These are phyloP conservation scores for Pythium volutum DNA, from an alignment of 352 stramenopile species.

Conservation along the genomic window DNA sequence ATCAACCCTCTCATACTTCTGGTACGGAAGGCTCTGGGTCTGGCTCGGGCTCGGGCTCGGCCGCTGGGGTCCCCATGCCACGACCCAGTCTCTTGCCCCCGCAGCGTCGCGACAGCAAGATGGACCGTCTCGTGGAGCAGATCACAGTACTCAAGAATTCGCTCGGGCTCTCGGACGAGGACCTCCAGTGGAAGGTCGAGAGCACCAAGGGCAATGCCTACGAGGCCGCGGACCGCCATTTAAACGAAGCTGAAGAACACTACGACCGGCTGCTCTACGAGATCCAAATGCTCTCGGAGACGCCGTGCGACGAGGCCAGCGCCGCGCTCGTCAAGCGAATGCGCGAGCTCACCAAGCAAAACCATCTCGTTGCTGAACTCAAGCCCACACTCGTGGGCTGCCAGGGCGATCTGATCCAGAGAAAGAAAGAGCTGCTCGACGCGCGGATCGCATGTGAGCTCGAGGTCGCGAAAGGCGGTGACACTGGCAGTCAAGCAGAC, in stretches of 20 bases:
- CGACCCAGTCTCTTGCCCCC: conserved; percentile 14
- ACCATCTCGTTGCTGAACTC: conserved; percentile 36
- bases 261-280: conserved; percentile 72
- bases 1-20: background rate
- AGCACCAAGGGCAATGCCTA: conserved; percentile 73
- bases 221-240: conserved; percentile 49
- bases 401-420: conserved; percentile 35
- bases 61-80: background rate
- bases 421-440: conserved; percentile 48
- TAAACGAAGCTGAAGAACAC: conserved; percentile 54
- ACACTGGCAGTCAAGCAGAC: background rate
- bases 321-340: conserved; percentile 37
- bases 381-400: conserved; percentile 32
- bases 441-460: conserved; percentile 44
- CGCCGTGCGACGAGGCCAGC: conserved; percentile 55
- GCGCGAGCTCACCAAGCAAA: conserved; percentile 33
- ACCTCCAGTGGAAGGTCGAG: conserved; percentile 78
- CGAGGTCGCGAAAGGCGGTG: conserved; percentile 27
- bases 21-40: too few species aligned
- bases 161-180: conserved; percentile 70
- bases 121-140: conserved; percentile 68
- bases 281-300: conserved; percentile 48
- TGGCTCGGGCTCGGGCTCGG: too few species aligned
- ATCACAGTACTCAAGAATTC: conserved; percentile 71
- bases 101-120: conserved; percentile 47